A percentile compares a stretch with the other conserved stretches of the same genome.
phyloP scores from a whole-genome alignment of 2,329 filamentous ascomycete genomes.

The Diaporthe sp. region DNA sequence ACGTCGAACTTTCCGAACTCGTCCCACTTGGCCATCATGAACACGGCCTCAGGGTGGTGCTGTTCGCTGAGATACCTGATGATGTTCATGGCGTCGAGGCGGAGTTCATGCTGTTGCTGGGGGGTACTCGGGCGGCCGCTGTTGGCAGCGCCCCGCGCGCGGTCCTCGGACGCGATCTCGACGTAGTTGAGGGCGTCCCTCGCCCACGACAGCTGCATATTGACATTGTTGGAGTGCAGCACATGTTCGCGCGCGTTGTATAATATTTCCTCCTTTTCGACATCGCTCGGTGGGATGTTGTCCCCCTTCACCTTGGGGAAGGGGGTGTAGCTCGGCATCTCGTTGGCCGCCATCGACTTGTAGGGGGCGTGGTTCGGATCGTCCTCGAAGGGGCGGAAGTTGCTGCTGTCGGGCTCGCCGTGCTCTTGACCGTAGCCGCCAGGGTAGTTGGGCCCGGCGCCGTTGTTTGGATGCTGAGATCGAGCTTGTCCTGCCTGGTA shows the following conservation, averaged over 20 bases:
- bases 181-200: constrained; percentile 92
- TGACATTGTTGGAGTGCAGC: constrained; percentile 92
- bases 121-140: constrained; percentile 79
- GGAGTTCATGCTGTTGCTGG: constrained; percentile 88
- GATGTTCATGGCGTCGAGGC: constrained; percentile 91
- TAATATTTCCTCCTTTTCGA: constrained; percentile 91
- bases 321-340: constrained; percentile 85
- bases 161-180: constrained; percentile 84
- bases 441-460: constrained; percentile 47
- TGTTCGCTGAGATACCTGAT: constrained; percentile 91
- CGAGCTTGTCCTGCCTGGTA: constrained; percentile 75
- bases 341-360: constrained; percentile 58
- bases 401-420: constrained; percentile 55
- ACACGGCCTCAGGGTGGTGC: constrained; percentile 92
- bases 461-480: constrained; percentile 49
- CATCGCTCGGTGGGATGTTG: constrained; percentile 93
- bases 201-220: constrained; percentile 97
- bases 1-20: constrained; percentile 97
- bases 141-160: constrained; percentile 70
- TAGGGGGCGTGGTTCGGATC: constrained; percentile 50
- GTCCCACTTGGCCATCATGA: constrained; percentile 95
- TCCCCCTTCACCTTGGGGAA: constrained; percentile 90
- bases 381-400: constrained; percentile 60
- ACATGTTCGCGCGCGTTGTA: constrained; percentile 88
- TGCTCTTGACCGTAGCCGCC: constrained; percentile 51